Conservation (phyloP, 108 stramenopile genomes). For the Conticribra weissflogii region DNA sequence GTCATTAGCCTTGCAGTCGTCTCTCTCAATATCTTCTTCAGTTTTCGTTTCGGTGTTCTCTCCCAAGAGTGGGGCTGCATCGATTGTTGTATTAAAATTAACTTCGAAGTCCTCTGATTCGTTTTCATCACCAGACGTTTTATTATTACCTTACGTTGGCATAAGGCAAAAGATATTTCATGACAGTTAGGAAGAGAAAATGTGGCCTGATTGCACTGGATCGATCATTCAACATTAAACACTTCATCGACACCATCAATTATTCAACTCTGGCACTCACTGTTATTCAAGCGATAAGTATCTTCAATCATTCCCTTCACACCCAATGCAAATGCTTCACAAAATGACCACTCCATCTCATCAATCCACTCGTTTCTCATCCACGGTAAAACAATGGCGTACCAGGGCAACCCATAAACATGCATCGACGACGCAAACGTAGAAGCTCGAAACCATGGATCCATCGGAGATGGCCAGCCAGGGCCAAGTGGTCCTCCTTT, state of each 20-base stretch:
- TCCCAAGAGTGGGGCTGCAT: background rate
- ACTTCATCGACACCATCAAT: too few species aligned
- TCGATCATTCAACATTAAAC: too few species aligned
- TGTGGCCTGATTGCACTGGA: too few species aligned
- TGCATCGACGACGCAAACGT: conserved; percentile 27
- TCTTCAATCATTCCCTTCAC: conserved; percentile 41
- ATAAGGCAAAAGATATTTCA: too few species aligned
- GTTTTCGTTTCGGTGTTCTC: conserved; percentile 4
- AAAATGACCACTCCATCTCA: conserved; percentile 35
- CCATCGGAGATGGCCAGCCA: conserved; percentile 40
- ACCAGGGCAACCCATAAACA: conserved; percentile 21
- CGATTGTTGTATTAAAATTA: conserved; percentile 3
- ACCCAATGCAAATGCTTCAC: conserved; percentile 32
- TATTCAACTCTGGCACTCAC: too few species aligned
- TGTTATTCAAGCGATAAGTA: conserved; percentile 15
- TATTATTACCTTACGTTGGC: conserved; percentile 11
- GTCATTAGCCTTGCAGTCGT: too few species aligned
- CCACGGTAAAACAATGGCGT: conserved; percentile 25
- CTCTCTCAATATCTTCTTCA: background rate
- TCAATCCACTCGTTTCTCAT: conserved; percentile 21
- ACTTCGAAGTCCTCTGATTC: background rate
- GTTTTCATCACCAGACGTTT: conserved; percentile 12
- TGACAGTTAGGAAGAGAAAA: background rate
- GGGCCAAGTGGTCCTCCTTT: conserved; percentile 39
- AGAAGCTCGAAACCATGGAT: conserved; percentile 29